These are phyloP conservation scores for Lactifluus hygrophoroides DNA, from an alignment of 768 basidiomycete genomes.

Conservation along the genomic window DNA sequence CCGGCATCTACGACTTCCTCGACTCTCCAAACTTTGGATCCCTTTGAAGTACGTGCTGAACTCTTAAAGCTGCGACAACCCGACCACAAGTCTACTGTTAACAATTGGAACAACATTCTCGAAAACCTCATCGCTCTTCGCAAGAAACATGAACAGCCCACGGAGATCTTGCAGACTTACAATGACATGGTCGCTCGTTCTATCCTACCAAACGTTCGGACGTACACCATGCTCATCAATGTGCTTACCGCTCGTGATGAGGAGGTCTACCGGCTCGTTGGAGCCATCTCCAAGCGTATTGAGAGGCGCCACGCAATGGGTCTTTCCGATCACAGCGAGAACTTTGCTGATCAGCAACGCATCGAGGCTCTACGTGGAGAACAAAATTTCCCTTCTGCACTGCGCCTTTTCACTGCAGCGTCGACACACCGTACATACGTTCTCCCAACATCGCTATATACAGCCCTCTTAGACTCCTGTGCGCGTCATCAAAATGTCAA, in stretches of 20 bases:
- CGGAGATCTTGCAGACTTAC: constrained; percentile 56
- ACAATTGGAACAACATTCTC: constrained; percentile 58
- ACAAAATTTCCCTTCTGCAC: constrained; percentile 60
- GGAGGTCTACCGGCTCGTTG: constrained; percentile 46
- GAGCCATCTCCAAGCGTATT: constrained; percentile 25
- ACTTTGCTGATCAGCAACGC: constrained; percentile 31
- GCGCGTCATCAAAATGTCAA: constrained; percentile 48
- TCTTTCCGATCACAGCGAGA: constrained; percentile 24
- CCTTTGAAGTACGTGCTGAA: constrained; percentile 30
- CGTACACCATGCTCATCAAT: constrained; percentile 53
- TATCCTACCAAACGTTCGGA: constrained; percentile 51
- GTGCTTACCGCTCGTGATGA: constrained; percentile 59
- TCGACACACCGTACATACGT: constrained; percentile 30
- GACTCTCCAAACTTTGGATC: not conserved
- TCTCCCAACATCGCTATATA: constrained; percentile 37
- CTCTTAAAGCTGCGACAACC: constrained; percentile 17
- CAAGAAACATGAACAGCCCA: constrained; percentile 43
- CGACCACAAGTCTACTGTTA: constrained; percentile 30
- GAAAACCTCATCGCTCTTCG: constrained; percentile 42
- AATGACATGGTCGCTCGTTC: constrained; percentile 57
- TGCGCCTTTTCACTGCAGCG: constrained; percentile 63
- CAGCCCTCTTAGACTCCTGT: constrained; percentile 51
- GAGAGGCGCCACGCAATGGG: constrained; percentile 35
- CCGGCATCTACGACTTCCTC: not conserved
- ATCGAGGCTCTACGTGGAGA: constrained; percentile 46